These are phyloP conservation scores for Cladosporium cucumerinum DNA, from an alignment of 2,329 filamentous ascomycete genomes.

Conservation along the genomic window DNA sequence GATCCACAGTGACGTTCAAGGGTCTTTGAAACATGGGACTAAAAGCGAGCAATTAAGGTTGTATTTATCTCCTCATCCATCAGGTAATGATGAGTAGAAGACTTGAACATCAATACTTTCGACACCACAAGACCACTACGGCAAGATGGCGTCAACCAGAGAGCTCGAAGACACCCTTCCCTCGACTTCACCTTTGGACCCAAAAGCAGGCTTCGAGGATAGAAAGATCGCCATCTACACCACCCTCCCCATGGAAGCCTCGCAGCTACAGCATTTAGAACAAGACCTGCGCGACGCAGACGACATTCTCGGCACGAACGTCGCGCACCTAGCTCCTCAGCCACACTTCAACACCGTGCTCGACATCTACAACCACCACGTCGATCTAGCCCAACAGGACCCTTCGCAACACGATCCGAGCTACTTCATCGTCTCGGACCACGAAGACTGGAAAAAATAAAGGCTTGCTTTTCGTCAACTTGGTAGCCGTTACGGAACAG, in stretches of 20 bases:
- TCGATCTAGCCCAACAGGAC: background rate
- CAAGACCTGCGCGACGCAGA: background rate
- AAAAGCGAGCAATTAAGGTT: background rate
- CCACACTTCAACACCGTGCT: background rate
- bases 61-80: background rate
- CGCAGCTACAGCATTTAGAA: background rate
- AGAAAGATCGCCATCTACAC: background rate
- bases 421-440: background rate
- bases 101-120: background rate
- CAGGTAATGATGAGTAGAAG: background rate
- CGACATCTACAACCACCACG: background rate
- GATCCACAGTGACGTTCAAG: background rate
- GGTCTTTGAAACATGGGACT: background rate
- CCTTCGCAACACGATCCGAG: background rate
- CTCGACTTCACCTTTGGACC: background rate
- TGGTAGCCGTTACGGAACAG: background rate
- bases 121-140: background rate
- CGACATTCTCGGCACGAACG: background rate
- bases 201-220: background rate
- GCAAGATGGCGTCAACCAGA: background rate
- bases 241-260: background rate
- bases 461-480: background rate
- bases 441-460: background rate
- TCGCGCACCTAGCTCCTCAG: background rate
- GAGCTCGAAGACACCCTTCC: background rate